Base-by-base conservation (phyloP, 345 rosid species). In the Kandelia obovata region DNA sequence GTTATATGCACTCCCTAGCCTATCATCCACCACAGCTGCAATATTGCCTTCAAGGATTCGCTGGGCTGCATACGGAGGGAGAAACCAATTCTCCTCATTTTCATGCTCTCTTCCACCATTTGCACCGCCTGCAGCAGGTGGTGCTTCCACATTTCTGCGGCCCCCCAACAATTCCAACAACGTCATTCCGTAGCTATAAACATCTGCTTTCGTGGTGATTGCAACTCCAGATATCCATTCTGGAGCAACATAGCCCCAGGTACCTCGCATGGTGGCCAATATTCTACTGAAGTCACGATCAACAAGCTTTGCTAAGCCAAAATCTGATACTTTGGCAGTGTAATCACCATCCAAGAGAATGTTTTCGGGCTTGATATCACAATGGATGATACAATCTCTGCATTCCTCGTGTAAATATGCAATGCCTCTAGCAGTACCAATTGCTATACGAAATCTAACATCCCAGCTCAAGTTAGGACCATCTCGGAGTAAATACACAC, bases 61-160 rank as follows among this genome's bases (percentile, higher is more conserved):
- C 19, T 81, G 86, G 5, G 89, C 98, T 4, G 94, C 96, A 85
- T 95, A 92, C 61, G 96, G 98, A 39, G 98, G 96, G 81, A 89
- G 88, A 79, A 92, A 92, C 96, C 96, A 87, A 53, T 79, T 81
- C 76, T 82, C 88, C 2, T 75, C 80, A 0, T 63, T 63, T 35
- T 73, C 78, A 11, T 72, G 70, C 43, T 73, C 86, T 32, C 65
- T 73, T 13, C 68, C 59, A 20, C 58, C 65, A 66, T 66, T 76
- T 4, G 21, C 72, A 17, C 81, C 79, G 27, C 71, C 84, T 25
- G 68, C 91, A 52, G 71, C 53, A 7, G 68, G 71, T 3, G 64
- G 64, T 61, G 67, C 71, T 57, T 66, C 68, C 25, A 61, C 67
- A 26, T 76, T 76, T 66, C 79, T 65, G 9, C 79, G 71, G 6